Evolutionary conservation across 345 rosid species (phyloP), one percentile per base, ranked within the genome.

Genomic region (Populus alba): DNA sequence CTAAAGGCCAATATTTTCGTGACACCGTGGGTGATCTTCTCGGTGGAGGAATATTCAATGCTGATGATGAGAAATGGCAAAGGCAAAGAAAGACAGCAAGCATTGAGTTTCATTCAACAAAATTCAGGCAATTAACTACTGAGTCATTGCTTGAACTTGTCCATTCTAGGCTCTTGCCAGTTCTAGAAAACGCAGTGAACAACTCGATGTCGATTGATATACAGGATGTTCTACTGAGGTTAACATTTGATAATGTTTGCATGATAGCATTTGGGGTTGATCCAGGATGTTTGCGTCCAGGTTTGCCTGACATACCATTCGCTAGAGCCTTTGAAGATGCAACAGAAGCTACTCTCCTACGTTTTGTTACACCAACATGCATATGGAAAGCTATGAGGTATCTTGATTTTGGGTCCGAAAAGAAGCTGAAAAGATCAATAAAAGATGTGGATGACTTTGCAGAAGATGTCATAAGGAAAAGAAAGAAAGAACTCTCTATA

Each of bases 211-310:
- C 91, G n/a, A 38, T 92, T 18, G 99, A 96, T 80, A 89, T 96
- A 18, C 99, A 96, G 77, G 99, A 92, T 66, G 83, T 94, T 27
- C 81, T 96, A 20, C 77, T 91, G 62, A 82, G 99, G 82, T 86
- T 96, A 39, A 94, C 99, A 0, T 94, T 96, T 63, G 98, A 96
- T 70, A 96, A 92, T 62, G 95, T 96, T 7, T 94, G 98, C 84
- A 94, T 92, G 97, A 89, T 96, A 51, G 98, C 98, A 20, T 91
- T 96, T 55, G 99, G 99, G 31, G 95, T 88, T 9, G 99, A 96
- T 81, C 98, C 99, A 1, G 98, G 98, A 0, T 94, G 97, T 81
- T 82, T 96, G 1, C 71, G 87, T 31, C 90, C 78, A 0, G 91
- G 88, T 0, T 82, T 92, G 73, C 95, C 98, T 0, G 86, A 90